phyloP scores from a whole-genome alignment of 768 basidiomycete genomes.

The Boletus subcaerulescens region DNA sequence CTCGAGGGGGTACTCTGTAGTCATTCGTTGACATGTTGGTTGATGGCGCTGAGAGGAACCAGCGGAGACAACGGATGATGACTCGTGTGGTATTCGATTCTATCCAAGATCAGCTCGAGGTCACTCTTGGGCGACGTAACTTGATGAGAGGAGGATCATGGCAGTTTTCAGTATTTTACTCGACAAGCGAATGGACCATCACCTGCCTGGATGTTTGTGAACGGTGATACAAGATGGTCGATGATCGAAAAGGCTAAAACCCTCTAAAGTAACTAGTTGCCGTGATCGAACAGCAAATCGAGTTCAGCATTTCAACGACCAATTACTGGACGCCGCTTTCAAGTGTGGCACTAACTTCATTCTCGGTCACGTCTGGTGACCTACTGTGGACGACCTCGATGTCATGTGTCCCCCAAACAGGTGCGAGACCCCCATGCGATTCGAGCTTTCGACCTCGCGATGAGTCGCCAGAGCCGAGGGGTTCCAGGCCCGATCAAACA shows the following conservation, averaged over 20 bases:
- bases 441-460: constrained; percentile 4
- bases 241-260: constrained; percentile 23
- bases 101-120: neutral
- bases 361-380: too few relatives aligned
- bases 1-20: constrained; percentile 12
- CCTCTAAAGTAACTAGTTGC: constrained; percentile 2
- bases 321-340: neutral
- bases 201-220: constrained; percentile 3
- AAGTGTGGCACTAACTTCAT: neutral
- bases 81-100: neutral
- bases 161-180: neutral
- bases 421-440: neutral
- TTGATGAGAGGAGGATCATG: neutral
- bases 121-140: neutral
- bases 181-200: neutral
- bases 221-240: neutral
- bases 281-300: constrained; percentile 1
- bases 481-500: constrained; percentile 12
- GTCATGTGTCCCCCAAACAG: neutral
- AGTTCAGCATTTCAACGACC: neutral
- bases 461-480: constrained; percentile 13
- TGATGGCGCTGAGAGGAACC: constrained; percentile 1
- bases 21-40: constrained; percentile 14
- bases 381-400: neutral
- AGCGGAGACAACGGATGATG: constrained; percentile 11